phyloP scores from a whole-genome alignment of 768 basidiomycete genomes.

The Mycena vitilis region DNA sequence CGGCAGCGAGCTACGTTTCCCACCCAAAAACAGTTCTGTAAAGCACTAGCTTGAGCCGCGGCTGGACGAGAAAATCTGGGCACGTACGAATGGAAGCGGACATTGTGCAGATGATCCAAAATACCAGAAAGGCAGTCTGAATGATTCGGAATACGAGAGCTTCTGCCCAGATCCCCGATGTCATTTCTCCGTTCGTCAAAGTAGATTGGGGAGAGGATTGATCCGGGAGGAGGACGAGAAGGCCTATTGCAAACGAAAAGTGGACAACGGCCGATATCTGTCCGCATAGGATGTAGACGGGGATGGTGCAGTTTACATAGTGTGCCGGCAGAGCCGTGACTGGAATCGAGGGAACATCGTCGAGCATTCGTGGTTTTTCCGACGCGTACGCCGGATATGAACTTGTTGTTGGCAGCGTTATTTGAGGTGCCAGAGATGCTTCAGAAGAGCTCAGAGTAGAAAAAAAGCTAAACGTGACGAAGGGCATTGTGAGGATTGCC shows the following conservation, averaged over 20 bases:
- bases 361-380: slow-evolving; percentile 29
- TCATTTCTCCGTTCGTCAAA: slow-evolving; percentile 24
- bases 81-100: slow-evolving; percentile 37
- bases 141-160: slow-evolving; percentile 33
- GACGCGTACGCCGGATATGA: slow-evolving; percentile 27
- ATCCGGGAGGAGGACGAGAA: slow-evolving; percentile 29
- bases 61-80: slow-evolving; percentile 7
- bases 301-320: slow-evolving; percentile 19
- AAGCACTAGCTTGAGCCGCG: background rate
- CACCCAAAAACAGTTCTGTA: slow-evolving; percentile 29
- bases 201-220: slow-evolving; percentile 21
- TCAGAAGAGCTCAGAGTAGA: slow-evolving; percentile 26
- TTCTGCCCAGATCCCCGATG: slow-evolving; percentile 22
- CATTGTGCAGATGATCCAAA: slow-evolving; percentile 38
- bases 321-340: slow-evolving; percentile 8
- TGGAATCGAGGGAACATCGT: slow-evolving; percentile 25
- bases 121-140: slow-evolving; percentile 35
- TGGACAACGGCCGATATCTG: slow-evolving; percentile 36
- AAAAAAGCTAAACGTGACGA: slow-evolving; percentile 35
- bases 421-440: slow-evolving; percentile 29
- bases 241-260: slow-evolving; percentile 34
- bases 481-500: slow-evolving; percentile 34
- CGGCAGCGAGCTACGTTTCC: slow-evolving; percentile 1
- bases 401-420: slow-evolving; percentile 26
- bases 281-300: slow-evolving; percentile 32